Conservation (phyloP, 2,329 filamentous ascomycete genomes). For the Colletotrichum sansevieriae region DNA sequence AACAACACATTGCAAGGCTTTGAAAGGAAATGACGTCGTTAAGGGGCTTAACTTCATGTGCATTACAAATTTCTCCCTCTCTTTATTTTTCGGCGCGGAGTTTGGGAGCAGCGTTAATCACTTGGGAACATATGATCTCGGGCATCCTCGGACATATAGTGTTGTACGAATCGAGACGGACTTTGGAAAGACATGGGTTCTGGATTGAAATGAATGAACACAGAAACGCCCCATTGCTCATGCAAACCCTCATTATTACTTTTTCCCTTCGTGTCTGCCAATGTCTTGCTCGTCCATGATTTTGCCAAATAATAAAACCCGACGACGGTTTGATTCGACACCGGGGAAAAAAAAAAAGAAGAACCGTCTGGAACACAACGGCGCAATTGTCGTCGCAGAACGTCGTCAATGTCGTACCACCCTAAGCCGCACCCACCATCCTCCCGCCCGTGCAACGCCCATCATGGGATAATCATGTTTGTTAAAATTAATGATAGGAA, state of each 20-base stretch:
- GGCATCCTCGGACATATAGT: not conserved
- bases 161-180: not conserved
- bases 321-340: not conserved
- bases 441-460: slow-evolving; percentile 14
- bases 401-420: slow-evolving; percentile 31
- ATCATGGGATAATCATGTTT: slow-evolving; percentile 8
- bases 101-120: not conserved
- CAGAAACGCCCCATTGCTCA: slow-evolving; percentile 14
- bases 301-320: not conserved
- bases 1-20: not conserved
- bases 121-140: not conserved
- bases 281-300: not conserved
- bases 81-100: slow-evolving; percentile 4
- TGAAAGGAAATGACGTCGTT: not conserved
- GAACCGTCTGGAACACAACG: slow-evolving; percentile 3
- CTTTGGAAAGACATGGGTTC: not conserved
- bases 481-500: not conserved
- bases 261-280: not conserved
- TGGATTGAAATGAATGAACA: not conserved
- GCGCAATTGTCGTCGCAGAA: not conserved
- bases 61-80: not conserved
- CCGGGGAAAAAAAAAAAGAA: not conserved
- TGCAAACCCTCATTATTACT: not conserved
- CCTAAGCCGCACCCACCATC: not conserved
- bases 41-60: not conserved